Evolutionary conservation across 768 basidiomycete genomes (phyloP).

Genomic region (Paxillus rubicundulus): DNA sequence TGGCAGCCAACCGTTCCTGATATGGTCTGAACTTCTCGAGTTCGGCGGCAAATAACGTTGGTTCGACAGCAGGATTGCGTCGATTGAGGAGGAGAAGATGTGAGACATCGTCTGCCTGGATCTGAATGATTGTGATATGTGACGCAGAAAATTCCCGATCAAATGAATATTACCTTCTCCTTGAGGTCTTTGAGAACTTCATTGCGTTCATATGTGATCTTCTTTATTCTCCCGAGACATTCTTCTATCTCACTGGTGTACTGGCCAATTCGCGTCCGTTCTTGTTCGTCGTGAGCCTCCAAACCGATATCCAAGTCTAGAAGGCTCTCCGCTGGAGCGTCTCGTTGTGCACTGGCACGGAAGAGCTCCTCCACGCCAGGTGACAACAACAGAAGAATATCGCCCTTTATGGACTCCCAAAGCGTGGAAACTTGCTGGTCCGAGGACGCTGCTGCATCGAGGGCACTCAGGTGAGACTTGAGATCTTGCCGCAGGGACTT

Average conservation of each 20-base stretch:
- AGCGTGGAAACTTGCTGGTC: conserved; percentile 72
- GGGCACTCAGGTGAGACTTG: conserved; percentile 65
- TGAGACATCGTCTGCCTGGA: conserved; percentile 96
- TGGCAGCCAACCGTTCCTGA: conserved; percentile 76
- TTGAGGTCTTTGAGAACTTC: conserved; percentile 93
- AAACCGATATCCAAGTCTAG: conserved; percentile 73
- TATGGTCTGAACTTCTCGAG: conserved; percentile 95
- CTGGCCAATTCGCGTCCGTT: conserved; percentile 63
- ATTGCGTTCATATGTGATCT: conserved; percentile 80
- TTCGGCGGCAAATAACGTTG: conserved; percentile 86
- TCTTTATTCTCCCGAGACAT: conserved; percentile 68
- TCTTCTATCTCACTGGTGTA: conserved; percentile 78
- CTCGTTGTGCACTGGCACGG: conserved; percentile 45
- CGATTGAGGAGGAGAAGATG: conserved; percentile 90
- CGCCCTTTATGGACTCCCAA: conserved; percentile 68
- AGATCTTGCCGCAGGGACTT: conserved; percentile 74
- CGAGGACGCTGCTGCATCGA: conserved; percentile 75
- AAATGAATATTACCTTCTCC: conserved; percentile 65
- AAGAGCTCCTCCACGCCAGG: conserved; percentile 64
- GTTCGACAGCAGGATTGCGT: conserved; percentile 78
- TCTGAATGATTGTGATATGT: conserved; percentile 41
- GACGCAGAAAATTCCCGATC: not conserved
- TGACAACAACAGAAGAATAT: conserved; percentile 62
- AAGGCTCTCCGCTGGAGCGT: conserved; percentile 42
- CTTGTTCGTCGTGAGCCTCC: conserved; percentile 61